These are phyloP conservation scores for Sclerotinia nivalis DNA, from an alignment of 2,329 filamentous ascomycete species.

Conservation along the genomic window DNA sequence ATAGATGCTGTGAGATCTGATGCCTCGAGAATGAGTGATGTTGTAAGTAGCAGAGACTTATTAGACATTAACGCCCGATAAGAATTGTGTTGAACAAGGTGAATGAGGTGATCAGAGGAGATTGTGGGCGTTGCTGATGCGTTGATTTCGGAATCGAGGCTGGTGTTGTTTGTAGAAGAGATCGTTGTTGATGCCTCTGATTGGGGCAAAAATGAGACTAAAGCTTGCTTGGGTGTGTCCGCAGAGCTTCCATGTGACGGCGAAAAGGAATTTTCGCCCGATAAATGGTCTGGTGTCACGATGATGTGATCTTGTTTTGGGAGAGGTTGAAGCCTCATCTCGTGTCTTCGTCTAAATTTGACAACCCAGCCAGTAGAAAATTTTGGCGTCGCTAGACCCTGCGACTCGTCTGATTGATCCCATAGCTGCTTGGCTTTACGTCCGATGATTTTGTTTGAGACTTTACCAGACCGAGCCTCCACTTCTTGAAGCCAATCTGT, in stretches of 20 bases:
- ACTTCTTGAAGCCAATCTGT: constrained; percentile 25
- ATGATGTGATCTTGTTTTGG: constrained; percentile 14
- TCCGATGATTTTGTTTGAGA: constrained; percentile 26
- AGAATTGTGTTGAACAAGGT: constrained; percentile 31
- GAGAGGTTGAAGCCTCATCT: constrained; percentile 15
- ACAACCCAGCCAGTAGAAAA: constrained; percentile 28
- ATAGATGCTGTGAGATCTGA: constrained; percentile 13
- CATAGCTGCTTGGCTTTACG: constrained; percentile 25
- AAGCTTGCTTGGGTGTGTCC: neutral
- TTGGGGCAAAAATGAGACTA: neutral
- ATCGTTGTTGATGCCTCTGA: neutral
- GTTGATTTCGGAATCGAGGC: neutral
- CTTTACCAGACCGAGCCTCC: constrained; percentile 19
- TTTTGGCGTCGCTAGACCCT: constrained; percentile 24
- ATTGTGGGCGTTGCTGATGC: constrained; percentile 14
- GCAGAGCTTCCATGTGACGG: neutral
- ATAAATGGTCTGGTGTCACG: neutral
- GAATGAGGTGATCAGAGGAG: constrained; percentile 30
- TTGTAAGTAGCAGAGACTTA: constrained; percentile 25
- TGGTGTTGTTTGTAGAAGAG: neutral
- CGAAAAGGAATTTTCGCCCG: neutral
- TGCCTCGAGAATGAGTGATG: constrained; percentile 19
- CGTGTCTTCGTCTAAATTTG: constrained; percentile 26
- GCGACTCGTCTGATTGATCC: constrained; percentile 25
- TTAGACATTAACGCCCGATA: constrained; percentile 29